A percentile compares a stretch with the other conserved stretches of the same genome.
Evolutionary conservation across 2,329 filamentous ascomycete genomes (phyloP).

Genomic region (Ceratocystis huliohia): DNA sequence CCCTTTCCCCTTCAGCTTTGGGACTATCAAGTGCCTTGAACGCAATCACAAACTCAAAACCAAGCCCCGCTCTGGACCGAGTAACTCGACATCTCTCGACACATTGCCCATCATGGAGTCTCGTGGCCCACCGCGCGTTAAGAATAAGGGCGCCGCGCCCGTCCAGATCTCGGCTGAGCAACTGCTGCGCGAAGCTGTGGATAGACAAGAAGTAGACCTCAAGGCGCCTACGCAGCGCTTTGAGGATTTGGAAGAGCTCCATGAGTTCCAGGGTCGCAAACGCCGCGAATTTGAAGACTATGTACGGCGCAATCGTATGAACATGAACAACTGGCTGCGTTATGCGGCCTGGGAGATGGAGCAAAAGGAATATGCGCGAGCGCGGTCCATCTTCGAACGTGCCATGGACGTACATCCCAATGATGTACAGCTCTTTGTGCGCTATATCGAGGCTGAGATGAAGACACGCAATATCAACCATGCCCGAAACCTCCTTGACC

Average conservation of each 20-base stretch:
- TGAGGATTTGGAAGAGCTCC: slow-evolving; percentile 90
- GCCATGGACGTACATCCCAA: slow-evolving; percentile 86
- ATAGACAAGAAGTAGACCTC: slow-evolving; percentile 78
- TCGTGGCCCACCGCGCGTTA: slow-evolving; percentile 86
- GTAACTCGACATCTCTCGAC: neutral
- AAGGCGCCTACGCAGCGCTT: slow-evolving; percentile 91
- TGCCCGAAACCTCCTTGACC: slow-evolving; percentile 83
- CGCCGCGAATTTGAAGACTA: slow-evolving; percentile 96
- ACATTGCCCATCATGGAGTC: slow-evolving; percentile 58
- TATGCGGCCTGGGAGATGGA: slow-evolving; percentile 97
- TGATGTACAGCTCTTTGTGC: slow-evolving; percentile 74
- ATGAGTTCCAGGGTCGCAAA: slow-evolving; percentile 93
- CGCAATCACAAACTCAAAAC: no score
- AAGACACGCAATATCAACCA: slow-evolving; percentile 88
- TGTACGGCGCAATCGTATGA: slow-evolving; percentile 84
- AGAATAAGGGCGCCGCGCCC: slow-evolving; percentile 92
- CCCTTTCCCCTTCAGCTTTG: neutral
- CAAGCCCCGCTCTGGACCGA: neutral
- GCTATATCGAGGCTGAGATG: slow-evolving; percentile 95
- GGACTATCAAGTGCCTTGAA: neutral
- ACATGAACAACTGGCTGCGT: slow-evolving; percentile 98
- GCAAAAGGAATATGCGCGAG: slow-evolving; percentile 90
- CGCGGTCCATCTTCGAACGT: slow-evolving; percentile 85
- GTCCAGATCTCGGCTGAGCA: slow-evolving; percentile 93
- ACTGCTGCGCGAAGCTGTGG: slow-evolving; percentile 90